Base-by-base conservation (phyloP, 1,284 basidiomycete genomes). In the Boletus sp. region DNA sequence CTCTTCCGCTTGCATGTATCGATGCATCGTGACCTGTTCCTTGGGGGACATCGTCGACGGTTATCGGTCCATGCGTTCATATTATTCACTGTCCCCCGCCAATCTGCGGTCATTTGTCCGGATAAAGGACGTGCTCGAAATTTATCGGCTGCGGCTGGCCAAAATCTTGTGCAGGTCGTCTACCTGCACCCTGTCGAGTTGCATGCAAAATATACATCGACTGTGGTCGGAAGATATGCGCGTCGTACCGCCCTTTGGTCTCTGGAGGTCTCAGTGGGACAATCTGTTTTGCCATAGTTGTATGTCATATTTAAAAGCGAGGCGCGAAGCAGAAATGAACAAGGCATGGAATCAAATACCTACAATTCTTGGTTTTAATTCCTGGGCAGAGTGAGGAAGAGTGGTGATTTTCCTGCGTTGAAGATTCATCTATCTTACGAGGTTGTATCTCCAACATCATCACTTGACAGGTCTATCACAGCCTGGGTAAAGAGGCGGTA, bases 1-100 rank as follows among this genome's bases (percentile, higher is more conserved):
- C 46, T 25, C 56, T 59, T 6, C 55, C 49, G 4, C 4, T 49
- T 4, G 41, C 52, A 51, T 52, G 43, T 55, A 50, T 19, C 39
- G 34, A n/a, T 56, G 49, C 14, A 27, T 35, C 6, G 2, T 26
- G 0, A 19, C 25, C 3, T 47, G 41, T n/a, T 38, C 56, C 1
- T 9, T 43, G 27, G 5, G 2, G 0, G 2, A n/a, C 9, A n/a
- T 62, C 10, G 9, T 45, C 13, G 27, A 59, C 2, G 50, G 60
- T 3, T 49, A 60, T 30, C 16, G 13, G n/a, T 22, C 8, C 20
- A 39, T 49, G 1, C 45, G 36, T n/a, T 27, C 39, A 13, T 2
- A 25, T 2, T 41, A 22, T 42, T 26, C 36, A 4, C 27, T 60
- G 7, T 49, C 53, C 6, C 16, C 1, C 0, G n/a, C 26, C 9